Evolutionary conservation across 73 alveolate species (phyloP), one percentile per base, ranked within the genome.

Genomic region (Symbiodinium pilosum): DNA sequence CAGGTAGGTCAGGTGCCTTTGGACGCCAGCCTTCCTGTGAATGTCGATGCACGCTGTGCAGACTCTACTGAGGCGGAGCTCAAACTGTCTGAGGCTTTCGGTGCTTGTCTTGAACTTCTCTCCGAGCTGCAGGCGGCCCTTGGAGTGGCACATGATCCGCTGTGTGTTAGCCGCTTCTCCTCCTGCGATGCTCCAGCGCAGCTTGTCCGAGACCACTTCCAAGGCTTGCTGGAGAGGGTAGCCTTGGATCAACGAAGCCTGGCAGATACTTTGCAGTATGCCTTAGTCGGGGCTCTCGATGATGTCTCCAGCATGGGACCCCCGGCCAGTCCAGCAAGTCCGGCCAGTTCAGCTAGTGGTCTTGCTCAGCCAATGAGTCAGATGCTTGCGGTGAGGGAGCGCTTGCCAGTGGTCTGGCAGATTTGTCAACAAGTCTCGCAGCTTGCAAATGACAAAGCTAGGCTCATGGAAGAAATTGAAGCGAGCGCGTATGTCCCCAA

Each of bases 381-480:
- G 96, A 59, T 69, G 30, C 88, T 41, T 11, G 87, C 96, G 34
- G 52, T 91, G 47, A 18, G 39, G 51, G 54, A 40, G 51, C 96
- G 96, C 77, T 69, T 42, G 30, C 96, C 96, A 43, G 51, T 64
- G 34, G 28, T 91, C 9, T 64, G 88, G 96, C 88, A 51, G 20
- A 91, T 91, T 1, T 91, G 96, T 87, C 88, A 44, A 32, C 88
- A 91, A 28, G 77, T 91, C 36, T 91, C 96, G n/a, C 64, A 91
- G 75, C 44, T 68, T 51, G 87, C 96, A 21, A 91, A 68, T 36
- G 96, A 88, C 86, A 88, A 41, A 54, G 95, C 68, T 5, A 26
- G 73, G 28, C 86, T 88, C 26, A 21, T 51, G 51, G 95, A 88
- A 34, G 95, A 36, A 36, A 34, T 40, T 20, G 52, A 77, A 38